Conservation (phyloP, 78 protist species). For the Dictyostelium intermedium region DNA sequence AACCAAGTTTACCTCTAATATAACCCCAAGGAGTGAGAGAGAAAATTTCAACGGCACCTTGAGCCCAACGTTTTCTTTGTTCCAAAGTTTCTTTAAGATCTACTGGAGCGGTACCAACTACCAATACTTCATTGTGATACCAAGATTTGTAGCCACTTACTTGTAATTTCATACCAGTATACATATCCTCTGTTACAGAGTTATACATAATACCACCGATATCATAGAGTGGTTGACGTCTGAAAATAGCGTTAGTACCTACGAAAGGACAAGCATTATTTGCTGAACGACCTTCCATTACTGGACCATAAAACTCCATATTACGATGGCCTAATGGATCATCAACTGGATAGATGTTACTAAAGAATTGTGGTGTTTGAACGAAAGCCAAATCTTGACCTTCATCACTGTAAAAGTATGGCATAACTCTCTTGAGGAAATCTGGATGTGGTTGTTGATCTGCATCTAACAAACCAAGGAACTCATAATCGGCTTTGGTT, state of each 20-base stretch:
- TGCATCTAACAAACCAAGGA: conserved; percentile 63
- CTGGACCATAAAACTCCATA: conserved; percentile 82
- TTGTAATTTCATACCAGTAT: conserved; percentile 80
- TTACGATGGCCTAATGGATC: conserved; percentile 80
- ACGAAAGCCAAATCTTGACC: conserved; percentile 62
- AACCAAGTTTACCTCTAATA: conserved; percentile 47
- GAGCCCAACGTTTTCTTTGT: conserved; percentile 84
- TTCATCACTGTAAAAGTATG: conserved; percentile 60
- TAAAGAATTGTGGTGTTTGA: conserved; percentile 79
- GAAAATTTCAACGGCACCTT: conserved; percentile 80
- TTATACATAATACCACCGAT: conserved; percentile 81
- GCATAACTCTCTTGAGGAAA: conserved; percentile 67
- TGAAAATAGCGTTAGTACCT: conserved; percentile 78
- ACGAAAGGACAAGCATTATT: conserved; percentile 79
- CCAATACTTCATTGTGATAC: conserved; percentile 73
- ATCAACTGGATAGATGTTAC: conserved; percentile 76
- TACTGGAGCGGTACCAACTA: conserved; percentile 80
- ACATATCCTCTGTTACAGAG: conserved; percentile 82
- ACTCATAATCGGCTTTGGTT: conserved; percentile 59
- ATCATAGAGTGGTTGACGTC: conserved; percentile 74
- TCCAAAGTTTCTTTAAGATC: conserved; percentile 76
- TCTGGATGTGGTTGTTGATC: conserved; percentile 81
- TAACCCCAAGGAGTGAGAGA: conserved; percentile 73
- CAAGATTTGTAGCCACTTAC: conserved; percentile 73
- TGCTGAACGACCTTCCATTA: conserved; percentile 77